These are phyloP conservation scores for Populus pruinosa DNA, from an alignment of 345 rosid genomes.

Conservation along the genomic window DNA sequence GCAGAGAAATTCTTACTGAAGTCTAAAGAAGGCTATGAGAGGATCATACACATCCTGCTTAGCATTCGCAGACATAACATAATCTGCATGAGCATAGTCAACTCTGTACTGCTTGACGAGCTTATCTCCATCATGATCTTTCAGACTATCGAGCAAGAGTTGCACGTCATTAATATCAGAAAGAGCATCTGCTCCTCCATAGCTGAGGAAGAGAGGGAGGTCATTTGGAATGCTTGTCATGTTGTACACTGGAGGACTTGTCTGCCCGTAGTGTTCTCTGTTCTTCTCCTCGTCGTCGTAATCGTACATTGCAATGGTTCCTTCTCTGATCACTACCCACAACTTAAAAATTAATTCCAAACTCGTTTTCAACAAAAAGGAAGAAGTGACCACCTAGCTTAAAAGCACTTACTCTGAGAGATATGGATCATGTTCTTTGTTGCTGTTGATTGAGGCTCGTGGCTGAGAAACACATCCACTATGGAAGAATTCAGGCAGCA, in stretches of 20 bases:
- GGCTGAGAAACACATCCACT: slow-evolving; percentile 35
- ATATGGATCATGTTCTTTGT: slow-evolving; percentile 61
- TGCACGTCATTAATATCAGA: slow-evolving; percentile 40
- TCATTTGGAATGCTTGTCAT: slow-evolving; percentile 46
- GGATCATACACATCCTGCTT: slow-evolving; percentile 45
- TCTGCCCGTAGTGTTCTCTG: slow-evolving; percentile 38
- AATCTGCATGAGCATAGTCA: slow-evolving; percentile 48
- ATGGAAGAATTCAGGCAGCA: slow-evolving; percentile 52
- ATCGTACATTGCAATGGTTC: slow-evolving; percentile 42
- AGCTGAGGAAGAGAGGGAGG: slow-evolving; percentile 42
- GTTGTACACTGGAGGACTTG: slow-evolving; percentile 38
- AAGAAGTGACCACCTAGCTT: no score
- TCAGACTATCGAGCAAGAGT: slow-evolving; percentile 32
- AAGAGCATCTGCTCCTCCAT: slow-evolving; percentile 49
- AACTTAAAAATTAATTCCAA: not conserved
- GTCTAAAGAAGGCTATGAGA: slow-evolving; percentile 40
- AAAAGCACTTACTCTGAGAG: slow-evolving; percentile 44
- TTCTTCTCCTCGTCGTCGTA: slow-evolving; percentile 36
- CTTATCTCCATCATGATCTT: slow-evolving; percentile 36
- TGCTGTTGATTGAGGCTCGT: slow-evolving; percentile 51
- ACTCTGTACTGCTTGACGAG: slow-evolving; percentile 27
- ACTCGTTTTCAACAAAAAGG: no score
- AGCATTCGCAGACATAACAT: slow-evolving; percentile 44
- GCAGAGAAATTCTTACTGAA: slow-evolving; percentile 10
- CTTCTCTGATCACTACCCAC: slow-evolving; percentile 39